Conservation (phyloP, 495 filamentous ascomycete genomes). For the Hypoxylon crocopeplum region DNA sequence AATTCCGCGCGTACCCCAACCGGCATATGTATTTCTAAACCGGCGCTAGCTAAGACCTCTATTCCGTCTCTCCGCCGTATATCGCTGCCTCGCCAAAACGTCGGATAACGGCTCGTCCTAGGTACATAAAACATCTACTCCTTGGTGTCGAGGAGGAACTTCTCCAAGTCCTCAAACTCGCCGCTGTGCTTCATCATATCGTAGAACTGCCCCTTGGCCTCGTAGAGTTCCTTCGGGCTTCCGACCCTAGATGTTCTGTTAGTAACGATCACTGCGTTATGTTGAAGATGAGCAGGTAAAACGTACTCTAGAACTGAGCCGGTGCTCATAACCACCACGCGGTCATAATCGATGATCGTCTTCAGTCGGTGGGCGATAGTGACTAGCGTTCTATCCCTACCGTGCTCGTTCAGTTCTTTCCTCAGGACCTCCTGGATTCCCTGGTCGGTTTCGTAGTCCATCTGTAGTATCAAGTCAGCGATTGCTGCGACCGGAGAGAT, state of each 20-base stretch:
- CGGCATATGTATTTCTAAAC: too few relatives aligned
- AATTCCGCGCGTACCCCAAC: too few relatives aligned
- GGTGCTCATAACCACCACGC: constrained; percentile 57
- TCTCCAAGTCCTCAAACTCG: constrained; percentile 55
- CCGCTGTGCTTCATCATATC: constrained; percentile 60
- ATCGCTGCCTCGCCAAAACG: too few relatives aligned
- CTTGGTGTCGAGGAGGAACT: constrained; percentile 12
- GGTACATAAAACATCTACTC: too few relatives aligned
- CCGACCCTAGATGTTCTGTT: constrained; percentile 44
- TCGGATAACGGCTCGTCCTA: too few relatives aligned
- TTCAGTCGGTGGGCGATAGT: constrained; percentile 57
- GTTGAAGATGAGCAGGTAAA: neutral
- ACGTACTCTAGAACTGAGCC: constrained; percentile 48
- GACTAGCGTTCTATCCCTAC: constrained; percentile 55
- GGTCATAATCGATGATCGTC: constrained; percentile 60
- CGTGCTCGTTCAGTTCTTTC: constrained; percentile 45
- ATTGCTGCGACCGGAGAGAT: neutral
- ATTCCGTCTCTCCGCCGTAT: too few relatives aligned
- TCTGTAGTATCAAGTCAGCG: constrained; percentile 30
- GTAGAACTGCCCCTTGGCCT: constrained; percentile 53
- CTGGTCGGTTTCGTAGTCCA: constrained; percentile 63
- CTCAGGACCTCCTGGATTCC: constrained; percentile 57
- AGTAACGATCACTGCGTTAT: constrained; percentile 7
- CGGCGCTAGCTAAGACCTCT: too few relatives aligned
- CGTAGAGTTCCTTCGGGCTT: constrained; percentile 52